Evolutionary conservation across 805 yeast genomes (phyloP), one percentile per base, ranked within the genome.

Genomic region (Starmerella vaccinii): DNA sequence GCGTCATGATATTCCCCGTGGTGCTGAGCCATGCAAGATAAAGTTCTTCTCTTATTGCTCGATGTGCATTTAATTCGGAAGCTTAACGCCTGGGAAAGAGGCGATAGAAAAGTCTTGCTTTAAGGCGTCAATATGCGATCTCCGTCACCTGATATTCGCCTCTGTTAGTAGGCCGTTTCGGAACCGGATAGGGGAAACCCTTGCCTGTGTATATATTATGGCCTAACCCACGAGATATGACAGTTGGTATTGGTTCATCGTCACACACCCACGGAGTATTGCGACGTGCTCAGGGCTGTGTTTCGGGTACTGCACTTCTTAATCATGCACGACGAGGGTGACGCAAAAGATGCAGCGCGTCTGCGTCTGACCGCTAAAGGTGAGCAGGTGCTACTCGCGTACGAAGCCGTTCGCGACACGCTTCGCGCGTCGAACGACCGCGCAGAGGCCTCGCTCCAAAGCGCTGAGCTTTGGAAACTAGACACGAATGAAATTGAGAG

Each of bases 401-500:
- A 32, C 19, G 33, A 15, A 5, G 45, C 7, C 16, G 21, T 54
- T 10, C 38, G 44, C 15, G 49, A 42, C 18, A 13, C 33, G 1
- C 23, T 54, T 40, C 24, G 26, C 4, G 26, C 39, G 7, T 27
- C 50, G 7, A 54, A 54, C 23, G 21, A 18, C 7, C 49, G 46
- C 2, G 49, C 53, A 3, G 57, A 51, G 38, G 19, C 16, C 16
- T 52, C 51, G 19, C 34, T 46, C 6, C 1, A 18, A 8, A 27
- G 27, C 13, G 49, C 50, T 16, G 39, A 46, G 7, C 1, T 7
- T 9, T 40, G 49, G 49, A 24, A 34, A 2, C 33, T 13, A 2
- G 2, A 47, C 1, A 30, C 47, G 26, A 38, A 26, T 27, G 50
- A 42, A 19, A 19, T 55, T 3, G 58, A 55, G 32, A 12, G n/a